Evolutionary conservation across 2,329 filamentous ascomycete genomes (phyloP).

Genomic region (Alternaria solani): DNA sequence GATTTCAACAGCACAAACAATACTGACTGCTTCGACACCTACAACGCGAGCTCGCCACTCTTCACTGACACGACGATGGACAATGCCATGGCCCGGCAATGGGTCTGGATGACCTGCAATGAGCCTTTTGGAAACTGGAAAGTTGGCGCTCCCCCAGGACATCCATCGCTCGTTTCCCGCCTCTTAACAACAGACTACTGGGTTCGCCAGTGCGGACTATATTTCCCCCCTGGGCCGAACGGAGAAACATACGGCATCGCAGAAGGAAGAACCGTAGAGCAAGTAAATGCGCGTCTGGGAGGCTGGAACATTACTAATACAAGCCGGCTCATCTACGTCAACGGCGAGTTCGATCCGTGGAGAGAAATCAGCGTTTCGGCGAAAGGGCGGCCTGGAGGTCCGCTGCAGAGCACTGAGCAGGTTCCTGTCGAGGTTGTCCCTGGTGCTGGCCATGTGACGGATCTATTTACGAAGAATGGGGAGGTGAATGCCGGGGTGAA

Average conservation of each 20-base stretch:
- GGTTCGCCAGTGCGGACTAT: neutral
- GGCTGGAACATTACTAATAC: neutral
- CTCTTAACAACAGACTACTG: neutral
- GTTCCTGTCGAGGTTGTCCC: neutral
- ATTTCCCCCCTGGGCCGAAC: slow-evolving; percentile 1
- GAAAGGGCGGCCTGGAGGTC: neutral
- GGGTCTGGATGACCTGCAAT: neutral
- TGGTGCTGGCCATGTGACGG: neutral
- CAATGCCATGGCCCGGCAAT: neutral
- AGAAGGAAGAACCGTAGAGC: neutral
- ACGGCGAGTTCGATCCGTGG: neutral
- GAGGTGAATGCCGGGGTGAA: slow-evolving; percentile 1
- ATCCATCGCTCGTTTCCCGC: neutral
- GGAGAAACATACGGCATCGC: neutral
- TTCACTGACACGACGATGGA: neutral
- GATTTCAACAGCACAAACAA: neutral
- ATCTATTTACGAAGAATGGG: neutral
- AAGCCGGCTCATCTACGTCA: neutral
- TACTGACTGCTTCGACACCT: neutral
- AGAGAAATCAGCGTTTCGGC: neutral
- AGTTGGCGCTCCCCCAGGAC: neutral
- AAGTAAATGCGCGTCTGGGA: neutral
- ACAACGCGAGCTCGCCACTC: neutral
- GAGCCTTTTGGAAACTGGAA: slow-evolving; percentile 1
- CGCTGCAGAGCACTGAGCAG: neutral